Evolutionary conservation across 208 protist genomes (phyloP).

Genomic region (Leishmania major): DNA sequence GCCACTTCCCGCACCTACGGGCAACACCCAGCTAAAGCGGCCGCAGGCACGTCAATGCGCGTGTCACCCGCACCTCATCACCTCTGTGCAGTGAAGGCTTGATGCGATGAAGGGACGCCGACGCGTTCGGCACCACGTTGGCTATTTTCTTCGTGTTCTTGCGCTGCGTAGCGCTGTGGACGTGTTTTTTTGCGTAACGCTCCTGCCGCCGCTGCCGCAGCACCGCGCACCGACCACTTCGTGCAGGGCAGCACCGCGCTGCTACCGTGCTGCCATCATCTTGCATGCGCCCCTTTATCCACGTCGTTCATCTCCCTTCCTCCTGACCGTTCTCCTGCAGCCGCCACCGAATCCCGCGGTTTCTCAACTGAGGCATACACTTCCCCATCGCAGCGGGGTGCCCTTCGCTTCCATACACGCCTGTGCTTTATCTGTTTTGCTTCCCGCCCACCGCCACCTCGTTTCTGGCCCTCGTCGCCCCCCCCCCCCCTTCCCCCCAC

Average conservation of each 20-base stretch:
- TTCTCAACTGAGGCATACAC: neutral
- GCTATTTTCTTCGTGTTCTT: neutral
- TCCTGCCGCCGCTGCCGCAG: neutral
- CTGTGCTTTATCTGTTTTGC: neutral
- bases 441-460: neutral
- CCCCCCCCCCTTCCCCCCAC: neutral
- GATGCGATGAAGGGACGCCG: neutral
- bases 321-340: neutral
- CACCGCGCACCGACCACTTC: neutral
- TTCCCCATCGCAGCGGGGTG: neutral
- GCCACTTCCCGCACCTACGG: neutral
- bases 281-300: neutral
- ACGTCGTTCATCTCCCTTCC: neutral
- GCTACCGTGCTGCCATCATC: neutral
- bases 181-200: neutral
- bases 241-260: neutral
- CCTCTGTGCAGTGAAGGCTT: neutral
- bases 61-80: neutral
- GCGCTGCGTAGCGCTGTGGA: neutral
- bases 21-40: neutral
- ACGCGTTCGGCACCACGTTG: neutral
- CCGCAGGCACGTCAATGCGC: neutral
- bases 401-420: neutral
- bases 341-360: neutral
- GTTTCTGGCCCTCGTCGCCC: neutral